A percentile compares a stretch with the other conserved stretches of the same genome.
Evolutionary conservation across 1,284 basidiomycete genomes (phyloP).

Genomic region (Ceratorhiza oryzae-sativae): DNA sequence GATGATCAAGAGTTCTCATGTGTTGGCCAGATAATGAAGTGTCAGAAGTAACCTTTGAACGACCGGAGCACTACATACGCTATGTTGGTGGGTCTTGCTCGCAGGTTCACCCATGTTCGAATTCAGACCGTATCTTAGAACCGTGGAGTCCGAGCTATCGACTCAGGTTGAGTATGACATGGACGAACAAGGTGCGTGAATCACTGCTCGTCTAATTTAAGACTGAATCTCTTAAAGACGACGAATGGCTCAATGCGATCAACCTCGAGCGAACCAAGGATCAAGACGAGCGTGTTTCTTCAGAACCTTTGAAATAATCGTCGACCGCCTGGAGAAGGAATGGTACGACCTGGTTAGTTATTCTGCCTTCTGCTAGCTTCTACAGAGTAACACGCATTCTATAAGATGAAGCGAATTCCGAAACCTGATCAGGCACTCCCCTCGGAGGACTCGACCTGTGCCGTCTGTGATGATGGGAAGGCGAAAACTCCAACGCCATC

Average conservation of each 20-base stretch:
- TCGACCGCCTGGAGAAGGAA: slow-evolving; percentile 98
- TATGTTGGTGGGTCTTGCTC: slow-evolving; percentile 72
- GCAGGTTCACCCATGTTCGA: not conserved
- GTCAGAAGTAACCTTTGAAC: slow-evolving; percentile 60
- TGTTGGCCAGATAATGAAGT: slow-evolving; percentile 24
- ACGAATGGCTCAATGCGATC: slow-evolving; percentile 91
- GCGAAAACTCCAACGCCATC: slow-evolving; percentile 98
- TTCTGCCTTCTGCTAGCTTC: not conserved
- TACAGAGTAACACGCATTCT: not conserved
- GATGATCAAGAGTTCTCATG: not conserved
- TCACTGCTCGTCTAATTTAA: slow-evolving; percentile 3
- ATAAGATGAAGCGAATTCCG: slow-evolving; percentile 86
- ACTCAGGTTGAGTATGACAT: slow-evolving; percentile 99
- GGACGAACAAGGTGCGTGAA: slow-evolving; percentile 90
- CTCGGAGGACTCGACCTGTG: slow-evolving; percentile 93
- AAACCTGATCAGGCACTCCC: slow-evolving; percentile 83
- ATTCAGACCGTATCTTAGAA: slow-evolving; percentile 58
- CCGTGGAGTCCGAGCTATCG: slow-evolving; percentile 93
- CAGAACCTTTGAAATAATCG: slow-evolving; percentile 95
- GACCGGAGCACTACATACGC: slow-evolving; percentile 88
- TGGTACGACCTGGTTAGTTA: slow-evolving; percentile 90
- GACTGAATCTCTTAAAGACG: slow-evolving; percentile 62
- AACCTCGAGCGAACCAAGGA: slow-evolving; percentile 86
- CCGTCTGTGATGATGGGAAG: slow-evolving; percentile 99
- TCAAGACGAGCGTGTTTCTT: slow-evolving; percentile 74